phyloP scores from a whole-genome alignment of 1,284 basidiomycete species.

The Puccinia polysora region DNA sequence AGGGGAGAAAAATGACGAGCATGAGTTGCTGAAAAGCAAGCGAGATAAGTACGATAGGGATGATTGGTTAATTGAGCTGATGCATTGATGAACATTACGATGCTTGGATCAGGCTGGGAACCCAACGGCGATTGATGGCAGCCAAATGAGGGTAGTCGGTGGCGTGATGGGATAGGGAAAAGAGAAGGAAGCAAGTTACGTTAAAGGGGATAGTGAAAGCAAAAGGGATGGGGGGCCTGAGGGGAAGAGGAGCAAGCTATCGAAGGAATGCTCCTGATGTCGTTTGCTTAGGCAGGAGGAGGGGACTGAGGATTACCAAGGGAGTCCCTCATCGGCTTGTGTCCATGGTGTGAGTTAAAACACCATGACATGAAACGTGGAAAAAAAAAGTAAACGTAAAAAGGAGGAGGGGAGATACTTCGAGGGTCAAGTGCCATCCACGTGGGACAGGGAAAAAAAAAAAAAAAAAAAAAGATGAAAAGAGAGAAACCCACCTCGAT shows the following conservation, averaged over 20 bases:
- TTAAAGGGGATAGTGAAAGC: neutral
- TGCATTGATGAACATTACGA: constrained; percentile 37
- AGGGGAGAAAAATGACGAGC: constrained; percentile 1
- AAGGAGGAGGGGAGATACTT: neutral
- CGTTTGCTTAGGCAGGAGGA: too few species aligned
- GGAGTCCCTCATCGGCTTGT: too few species aligned
- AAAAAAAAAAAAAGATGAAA: too few species aligned
- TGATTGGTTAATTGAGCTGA: constrained; percentile 6
- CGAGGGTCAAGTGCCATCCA: too few species aligned
- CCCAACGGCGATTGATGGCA: constrained; percentile 14
- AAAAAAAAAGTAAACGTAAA: too few species aligned
- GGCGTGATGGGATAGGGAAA: neutral
- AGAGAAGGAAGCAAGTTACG: neutral
- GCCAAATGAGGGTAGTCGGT: neutral
- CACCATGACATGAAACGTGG: too few species aligned
- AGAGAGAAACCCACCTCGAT: constrained; percentile 39
- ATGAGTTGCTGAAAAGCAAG: constrained; percentile 10
- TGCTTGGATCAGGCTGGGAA: constrained; percentile 13
- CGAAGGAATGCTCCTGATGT: too few species aligned
- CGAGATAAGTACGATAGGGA: too few species aligned
- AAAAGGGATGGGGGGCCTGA: neutral
- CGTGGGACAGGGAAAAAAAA: too few species aligned
- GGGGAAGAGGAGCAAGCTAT: neutral
- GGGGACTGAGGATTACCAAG: neutral
- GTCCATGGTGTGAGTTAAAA: too few species aligned